Evolutionary conservation across 805 yeast species (phyloP).

Genomic region (Yamadazyma olivae): DNA sequence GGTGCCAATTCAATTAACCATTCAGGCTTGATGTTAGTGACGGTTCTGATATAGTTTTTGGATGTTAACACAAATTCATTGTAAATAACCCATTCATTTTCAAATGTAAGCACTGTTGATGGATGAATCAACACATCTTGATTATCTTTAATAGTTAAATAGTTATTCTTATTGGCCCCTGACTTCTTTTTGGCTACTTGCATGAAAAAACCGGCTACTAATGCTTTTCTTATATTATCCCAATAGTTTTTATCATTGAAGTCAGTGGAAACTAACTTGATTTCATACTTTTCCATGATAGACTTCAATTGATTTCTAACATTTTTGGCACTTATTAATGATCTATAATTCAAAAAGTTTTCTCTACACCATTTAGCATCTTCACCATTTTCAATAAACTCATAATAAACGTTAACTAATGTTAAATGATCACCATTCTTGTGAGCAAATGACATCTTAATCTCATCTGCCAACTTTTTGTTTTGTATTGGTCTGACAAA

Average conservation of each 20-base stretch:
- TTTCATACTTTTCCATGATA: conserved; percentile 76
- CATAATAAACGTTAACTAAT: conserved; percentile 81
- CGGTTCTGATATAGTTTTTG: conserved; percentile 91
- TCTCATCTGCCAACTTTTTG: conserved; percentile 86
- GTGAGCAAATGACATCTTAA: conserved; percentile 83
- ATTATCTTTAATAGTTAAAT: conserved; percentile 88
- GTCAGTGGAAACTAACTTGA: conserved; percentile 69
- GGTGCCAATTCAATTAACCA: conserved; percentile 87
- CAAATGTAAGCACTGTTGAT: conserved; percentile 83
- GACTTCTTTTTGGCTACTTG: conserved; percentile 92
- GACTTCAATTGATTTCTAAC: conserved; percentile 82
- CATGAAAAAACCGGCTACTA: conserved; percentile 95
- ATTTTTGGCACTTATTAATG: conserved; percentile 80
- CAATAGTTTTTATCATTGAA: conserved; percentile 58
- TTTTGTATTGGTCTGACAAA: conserved; percentile 91
- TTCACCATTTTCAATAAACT: conserved; percentile 57
- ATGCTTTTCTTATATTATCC: conserved; percentile 78
- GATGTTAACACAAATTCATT: conserved; percentile 94
- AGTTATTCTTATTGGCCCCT: conserved; percentile 54
- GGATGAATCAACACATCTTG: conserved; percentile 96
- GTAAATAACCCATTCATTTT: conserved; percentile 90
- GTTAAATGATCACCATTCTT: conserved; percentile 96
- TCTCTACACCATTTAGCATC: conserved; percentile 94
- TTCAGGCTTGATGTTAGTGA: conserved; percentile 85
- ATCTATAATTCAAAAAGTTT: conserved; percentile 78